A percentile compares a stretch with the other conserved stretches of the same genome.
Evolutionary conservation across 768 basidiomycete species (phyloP).

Genomic region (Favolaschia claudopus): DNA sequence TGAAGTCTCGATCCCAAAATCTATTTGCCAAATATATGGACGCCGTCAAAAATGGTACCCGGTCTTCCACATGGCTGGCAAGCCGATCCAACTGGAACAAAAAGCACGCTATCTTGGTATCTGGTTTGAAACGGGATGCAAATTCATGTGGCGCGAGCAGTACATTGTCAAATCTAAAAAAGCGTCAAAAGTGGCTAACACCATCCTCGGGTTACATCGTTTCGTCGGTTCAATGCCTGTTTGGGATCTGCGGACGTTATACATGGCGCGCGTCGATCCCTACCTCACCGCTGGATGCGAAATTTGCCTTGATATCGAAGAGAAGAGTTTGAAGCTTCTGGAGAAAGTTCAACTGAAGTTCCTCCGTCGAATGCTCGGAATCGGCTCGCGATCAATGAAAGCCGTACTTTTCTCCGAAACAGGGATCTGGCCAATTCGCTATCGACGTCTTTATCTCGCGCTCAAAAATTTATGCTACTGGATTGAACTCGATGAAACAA

Average conservation of each 20-base stretch:
- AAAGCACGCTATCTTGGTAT: slow-evolving; percentile 1
- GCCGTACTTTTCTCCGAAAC: slow-evolving; percentile 8
- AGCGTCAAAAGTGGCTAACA: neutral
- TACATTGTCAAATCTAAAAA: neutral
- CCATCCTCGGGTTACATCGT: neutral
- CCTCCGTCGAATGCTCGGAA: slow-evolving; percentile 11
- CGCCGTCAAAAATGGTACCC: neutral
- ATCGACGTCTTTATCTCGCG: neutral
- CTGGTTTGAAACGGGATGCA: neutral
- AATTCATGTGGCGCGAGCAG: slow-evolving; percentile 4
- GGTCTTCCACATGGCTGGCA: neutral
- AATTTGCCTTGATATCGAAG: slow-evolving; percentile 1
- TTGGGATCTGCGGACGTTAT: neutral
- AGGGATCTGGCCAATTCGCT: slow-evolving; percentile 11
- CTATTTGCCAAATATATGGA: neutral
- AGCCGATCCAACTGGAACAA: neutral
- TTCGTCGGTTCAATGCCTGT: neutral
- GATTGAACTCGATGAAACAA: too few species aligned
- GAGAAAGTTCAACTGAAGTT: slow-evolving; percentile 2
- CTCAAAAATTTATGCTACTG: neutral
- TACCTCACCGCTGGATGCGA: slow-evolving; percentile 8
- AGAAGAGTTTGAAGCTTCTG: neutral
- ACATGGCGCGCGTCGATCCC: slow-evolving; percentile 12
- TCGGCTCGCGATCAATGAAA: neutral
- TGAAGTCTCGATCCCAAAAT: slow-evolving; percentile 6